phyloP scores from a whole-genome alignment of 2,329 filamentous ascomycete species.

The Cladosporium phlei region DNA sequence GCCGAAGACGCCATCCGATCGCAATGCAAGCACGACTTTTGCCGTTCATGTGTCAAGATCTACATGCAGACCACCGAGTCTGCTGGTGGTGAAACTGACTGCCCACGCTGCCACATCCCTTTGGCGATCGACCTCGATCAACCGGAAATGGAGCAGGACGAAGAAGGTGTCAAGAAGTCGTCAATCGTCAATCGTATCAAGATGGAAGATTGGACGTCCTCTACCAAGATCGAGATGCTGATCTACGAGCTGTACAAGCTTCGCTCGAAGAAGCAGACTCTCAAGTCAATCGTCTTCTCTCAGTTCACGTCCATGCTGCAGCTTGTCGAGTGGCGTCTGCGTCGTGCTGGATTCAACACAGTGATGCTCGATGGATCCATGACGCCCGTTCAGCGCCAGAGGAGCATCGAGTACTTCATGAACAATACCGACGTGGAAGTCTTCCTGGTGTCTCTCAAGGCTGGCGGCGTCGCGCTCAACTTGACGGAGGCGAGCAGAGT shows the following conservation, averaged over 20 bases:
- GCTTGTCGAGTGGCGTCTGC: conserved; percentile 92
- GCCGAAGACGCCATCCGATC: conserved; percentile 93
- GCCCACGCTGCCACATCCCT: conserved; percentile 85
- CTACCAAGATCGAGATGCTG: conserved; percentile 94
- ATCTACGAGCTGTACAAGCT: conserved; percentile 91
- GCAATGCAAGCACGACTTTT: conserved; percentile 89
- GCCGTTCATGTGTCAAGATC: conserved; percentile 71
- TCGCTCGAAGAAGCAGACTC: conserved; percentile 83
- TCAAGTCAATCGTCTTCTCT: conserved; percentile 96
- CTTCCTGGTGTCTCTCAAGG: conserved; percentile 92
- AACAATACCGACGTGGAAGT: conserved; percentile 89
- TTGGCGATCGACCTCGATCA: conserved; percentile 91
- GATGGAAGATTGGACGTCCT: conserved; percentile 98
- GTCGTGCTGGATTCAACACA: conserved; percentile 93
- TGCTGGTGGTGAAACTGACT: conserved; percentile 58
- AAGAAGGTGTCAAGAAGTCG: conserved; percentile 80
- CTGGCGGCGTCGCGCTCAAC: conserved; percentile 91
- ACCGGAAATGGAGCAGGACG: conserved; percentile 90
- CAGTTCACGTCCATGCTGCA: conserved; percentile 98
- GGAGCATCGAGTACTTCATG: conserved; percentile 95
- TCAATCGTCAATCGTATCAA: conserved; percentile 98
- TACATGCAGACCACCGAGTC: conserved; percentile 75
- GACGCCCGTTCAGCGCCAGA: conserved; percentile 88
- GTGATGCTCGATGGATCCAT: conserved; percentile 98
- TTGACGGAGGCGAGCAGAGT: conserved; percentile 90